These are phyloP conservation scores for Selaginella moellendorffii DNA, from an alignment of 75 land plant genomes.

Conservation along the genomic window DNA sequence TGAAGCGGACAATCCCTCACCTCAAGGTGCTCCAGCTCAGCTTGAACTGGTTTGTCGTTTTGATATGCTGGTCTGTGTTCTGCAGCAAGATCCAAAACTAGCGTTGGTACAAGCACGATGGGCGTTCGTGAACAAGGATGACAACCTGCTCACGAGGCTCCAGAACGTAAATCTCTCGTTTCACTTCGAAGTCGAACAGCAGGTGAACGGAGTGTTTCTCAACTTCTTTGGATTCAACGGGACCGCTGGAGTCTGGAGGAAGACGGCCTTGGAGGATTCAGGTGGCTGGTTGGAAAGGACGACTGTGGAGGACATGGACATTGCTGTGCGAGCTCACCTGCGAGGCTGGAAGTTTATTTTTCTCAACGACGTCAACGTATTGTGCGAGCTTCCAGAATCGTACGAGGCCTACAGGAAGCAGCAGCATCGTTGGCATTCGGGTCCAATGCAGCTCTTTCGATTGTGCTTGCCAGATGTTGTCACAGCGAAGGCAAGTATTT, in stretches of 20 bases:
- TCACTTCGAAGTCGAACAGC: slow-evolving; percentile 53
- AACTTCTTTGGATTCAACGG: slow-evolving; percentile 61
- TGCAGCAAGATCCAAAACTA: slow-evolving; percentile 34
- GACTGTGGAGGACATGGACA: slow-evolving; percentile 50
- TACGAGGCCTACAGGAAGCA: slow-evolving; percentile 83
- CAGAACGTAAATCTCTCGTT: slow-evolving; percentile 40
- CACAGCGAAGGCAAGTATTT: slow-evolving; percentile 42
- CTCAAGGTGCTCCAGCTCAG: slow-evolving; percentile 30
- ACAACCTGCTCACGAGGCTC: slow-evolving; percentile 37
- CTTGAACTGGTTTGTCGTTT: neutral
- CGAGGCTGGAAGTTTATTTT: slow-evolving; percentile 67
- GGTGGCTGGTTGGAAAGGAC: slow-evolving; percentile 62
- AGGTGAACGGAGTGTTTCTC: slow-evolving; percentile 41
- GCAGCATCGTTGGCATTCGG: slow-evolving; percentile 92
- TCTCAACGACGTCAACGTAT: slow-evolving; percentile 62
- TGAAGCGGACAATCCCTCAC: slow-evolving; percentile 45
- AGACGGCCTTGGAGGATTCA: slow-evolving; percentile 43
- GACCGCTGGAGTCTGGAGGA: slow-evolving; percentile 62
- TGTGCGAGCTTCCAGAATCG: slow-evolving; percentile 77
- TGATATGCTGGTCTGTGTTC: neutral
- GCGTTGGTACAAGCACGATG: slow-evolving; percentile 42
- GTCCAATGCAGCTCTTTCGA: slow-evolving; percentile 86
- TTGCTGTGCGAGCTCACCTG: slow-evolving; percentile 69
- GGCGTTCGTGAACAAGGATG: slow-evolving; percentile 46
- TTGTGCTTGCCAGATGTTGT: slow-evolving; percentile 54